Evolutionary conservation across 805 yeast species (phyloP).

Genomic region (Yamadazyma endophytica): DNA sequence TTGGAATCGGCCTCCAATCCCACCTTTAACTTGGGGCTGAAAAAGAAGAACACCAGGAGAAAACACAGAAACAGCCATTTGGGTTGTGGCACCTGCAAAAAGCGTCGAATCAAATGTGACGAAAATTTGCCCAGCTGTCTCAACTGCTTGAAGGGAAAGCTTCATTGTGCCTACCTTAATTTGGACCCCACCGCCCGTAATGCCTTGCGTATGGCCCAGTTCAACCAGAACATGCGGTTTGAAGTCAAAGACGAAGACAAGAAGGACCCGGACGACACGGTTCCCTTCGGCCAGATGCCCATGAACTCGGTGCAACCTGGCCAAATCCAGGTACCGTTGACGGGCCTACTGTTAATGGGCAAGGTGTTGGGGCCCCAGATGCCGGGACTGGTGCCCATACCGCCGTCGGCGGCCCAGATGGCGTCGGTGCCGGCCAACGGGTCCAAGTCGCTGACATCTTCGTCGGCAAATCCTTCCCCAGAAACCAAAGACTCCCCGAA

Average conservation of each 20-base stretch:
- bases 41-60: slow-evolving; percentile 46
- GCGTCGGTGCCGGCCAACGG: not conserved
- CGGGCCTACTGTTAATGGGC: too few relatives aligned
- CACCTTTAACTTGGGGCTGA: slow-evolving; percentile 11
- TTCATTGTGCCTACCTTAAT: slow-evolving; percentile 43
- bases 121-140: slow-evolving; percentile 47
- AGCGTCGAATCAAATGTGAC: slow-evolving; percentile 49
- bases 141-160: slow-evolving; percentile 44
- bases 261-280: too few relatives aligned
- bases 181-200: slow-evolving; percentile 47
- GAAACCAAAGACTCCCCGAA: too few relatives aligned
- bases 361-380: too few relatives aligned
- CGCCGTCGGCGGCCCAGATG: too few relatives aligned
- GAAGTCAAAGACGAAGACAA: too few relatives aligned
- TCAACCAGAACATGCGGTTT: slow-evolving; percentile 38
- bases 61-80: slow-evolving; percentile 65
- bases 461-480: too few relatives aligned
- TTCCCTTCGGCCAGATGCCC: too few relatives aligned
- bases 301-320: too few relatives aligned
- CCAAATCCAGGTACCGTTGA: too few relatives aligned
- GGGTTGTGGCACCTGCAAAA: slow-evolving; percentile 67
- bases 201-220: slow-evolving; percentile 48
- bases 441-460: not conserved
- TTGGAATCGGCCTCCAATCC: slow-evolving; percentile 11
- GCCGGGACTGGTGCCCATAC: too few relatives aligned